These are phyloP conservation scores for Litchi chinensis DNA, from an alignment of 345 rosid genomes.

Conservation along the genomic window DNA sequence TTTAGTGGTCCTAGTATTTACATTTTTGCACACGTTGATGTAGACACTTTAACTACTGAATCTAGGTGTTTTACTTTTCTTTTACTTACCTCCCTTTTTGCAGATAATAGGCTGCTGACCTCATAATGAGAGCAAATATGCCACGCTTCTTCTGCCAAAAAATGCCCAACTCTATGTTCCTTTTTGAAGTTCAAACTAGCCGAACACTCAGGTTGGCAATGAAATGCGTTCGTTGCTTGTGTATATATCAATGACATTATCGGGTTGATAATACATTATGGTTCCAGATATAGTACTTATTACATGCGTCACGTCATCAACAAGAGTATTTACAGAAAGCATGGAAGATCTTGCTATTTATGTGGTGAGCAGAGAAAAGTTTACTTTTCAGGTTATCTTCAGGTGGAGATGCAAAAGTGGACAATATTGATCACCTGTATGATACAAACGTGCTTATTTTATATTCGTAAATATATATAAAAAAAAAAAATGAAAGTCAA, in stretches of 20 bases:
- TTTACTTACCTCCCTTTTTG: not conserved
- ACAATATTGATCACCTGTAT: not conserved
- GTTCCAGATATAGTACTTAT: not conserved
- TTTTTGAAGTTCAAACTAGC: not conserved
- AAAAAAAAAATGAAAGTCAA: not conserved
- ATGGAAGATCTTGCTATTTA: not conserved
- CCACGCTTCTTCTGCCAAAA: not conserved
- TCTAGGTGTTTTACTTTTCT: not conserved
- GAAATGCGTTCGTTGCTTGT: not conserved
- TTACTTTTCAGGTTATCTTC: not conserved
- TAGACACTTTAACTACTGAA: slow-evolving; percentile 19
- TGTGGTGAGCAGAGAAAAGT: not conserved
- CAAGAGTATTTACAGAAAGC: not conserved
- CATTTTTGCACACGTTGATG: slow-evolving; percentile 14
- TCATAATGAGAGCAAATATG: not conserved
- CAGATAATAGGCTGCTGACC: slow-evolving; percentile 21
- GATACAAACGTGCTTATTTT: not conserved
- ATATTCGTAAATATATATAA: too few species aligned
- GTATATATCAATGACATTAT: not conserved
- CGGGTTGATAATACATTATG: not conserved
- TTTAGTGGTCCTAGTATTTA: slow-evolving; percentile 22
- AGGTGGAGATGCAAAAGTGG: not conserved
- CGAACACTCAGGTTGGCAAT: not conserved
- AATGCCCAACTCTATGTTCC: not conserved
- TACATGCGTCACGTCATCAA: not conserved